Conservation (phyloP, 2,329 filamentous ascomycete species). For the Fusarium odoratissimum region DNA sequence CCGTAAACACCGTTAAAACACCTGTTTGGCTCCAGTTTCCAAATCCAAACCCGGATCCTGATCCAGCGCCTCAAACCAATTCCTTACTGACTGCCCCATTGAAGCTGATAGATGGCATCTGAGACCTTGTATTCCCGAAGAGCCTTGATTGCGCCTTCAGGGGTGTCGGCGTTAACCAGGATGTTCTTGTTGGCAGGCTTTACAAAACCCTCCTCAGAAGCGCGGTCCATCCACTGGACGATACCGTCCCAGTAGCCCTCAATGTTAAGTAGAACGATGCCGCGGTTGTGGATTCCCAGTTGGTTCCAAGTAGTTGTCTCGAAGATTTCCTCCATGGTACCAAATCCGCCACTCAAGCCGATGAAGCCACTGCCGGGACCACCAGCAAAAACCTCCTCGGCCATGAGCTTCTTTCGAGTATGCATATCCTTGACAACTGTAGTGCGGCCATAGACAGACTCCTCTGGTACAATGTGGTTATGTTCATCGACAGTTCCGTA, state of each 20-base stretch:
- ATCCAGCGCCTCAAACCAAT: constrained; percentile 18
- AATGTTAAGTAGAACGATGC: constrained; percentile 86
- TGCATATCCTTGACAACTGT: constrained; percentile 97
- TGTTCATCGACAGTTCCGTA: constrained; percentile 59
- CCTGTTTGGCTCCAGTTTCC: constrained; percentile 18
- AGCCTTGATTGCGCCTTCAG: constrained; percentile 77
- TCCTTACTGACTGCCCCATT: constrained; percentile 77
- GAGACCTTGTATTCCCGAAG: constrained; percentile 81
- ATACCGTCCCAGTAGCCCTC: constrained; percentile 94
- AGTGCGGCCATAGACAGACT: constrained; percentile 79
- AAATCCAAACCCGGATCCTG: constrained; percentile 11
- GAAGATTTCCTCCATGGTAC: constrained; percentile 95
- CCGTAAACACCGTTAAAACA: constrained; percentile 32
- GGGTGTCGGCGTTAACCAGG: constrained; percentile 77
- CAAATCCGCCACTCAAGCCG: constrained; percentile 88
- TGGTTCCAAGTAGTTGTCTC: constrained; percentile 96
- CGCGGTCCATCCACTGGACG: constrained; percentile 81
- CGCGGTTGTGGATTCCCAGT: constrained; percentile 86
- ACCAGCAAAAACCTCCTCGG: constrained; percentile 82
- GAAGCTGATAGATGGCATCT: constrained; percentile 79
- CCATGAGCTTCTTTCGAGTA: constrained; percentile 94
- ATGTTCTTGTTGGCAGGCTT: constrained; percentile 77
- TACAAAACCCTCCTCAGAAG: constrained; percentile 83
- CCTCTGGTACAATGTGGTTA: constrained; percentile 71
- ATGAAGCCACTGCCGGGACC: constrained; percentile 90